Conservation (phyloP, 1,284 basidiomycete species). For the Irpex lacteus region DNA sequence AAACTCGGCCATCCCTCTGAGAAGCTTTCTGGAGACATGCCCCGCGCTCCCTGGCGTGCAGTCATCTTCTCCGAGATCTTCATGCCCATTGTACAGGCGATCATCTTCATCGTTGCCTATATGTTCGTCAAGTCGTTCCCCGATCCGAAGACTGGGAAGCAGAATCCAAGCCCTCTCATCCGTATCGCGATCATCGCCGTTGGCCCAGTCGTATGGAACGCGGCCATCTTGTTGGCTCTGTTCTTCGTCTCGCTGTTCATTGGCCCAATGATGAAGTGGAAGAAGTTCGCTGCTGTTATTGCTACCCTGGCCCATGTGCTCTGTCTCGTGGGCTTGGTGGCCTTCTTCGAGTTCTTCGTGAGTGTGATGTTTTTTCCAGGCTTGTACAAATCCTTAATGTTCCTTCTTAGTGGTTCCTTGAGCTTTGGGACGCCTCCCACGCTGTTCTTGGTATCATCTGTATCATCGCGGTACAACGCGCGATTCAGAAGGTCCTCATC, state of each 20-base stretch:
- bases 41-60: conserved; percentile 84
- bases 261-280: conserved; percentile 89
- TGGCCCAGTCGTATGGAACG: conserved; percentile 96
- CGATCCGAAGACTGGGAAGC: conserved; percentile 52
- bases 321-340: conserved; percentile 77
- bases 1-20: conserved; percentile 94
- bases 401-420: conserved; percentile 83
- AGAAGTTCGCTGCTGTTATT: conserved; percentile 87
- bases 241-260: conserved; percentile 93
- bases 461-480: conserved; percentile 85
- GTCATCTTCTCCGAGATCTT: conserved; percentile 87
- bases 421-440: conserved; percentile 94
- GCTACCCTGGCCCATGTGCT: conserved; percentile 85
- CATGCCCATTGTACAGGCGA: conserved; percentile 76
- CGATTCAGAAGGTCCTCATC: conserved; percentile 91
- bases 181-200: conserved; percentile 90
- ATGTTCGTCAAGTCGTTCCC: conserved; percentile 91
- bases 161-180: conserved; percentile 77
- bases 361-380: conserved; percentile 35
- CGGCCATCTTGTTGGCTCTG: conserved; percentile 78
- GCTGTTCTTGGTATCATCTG: conserved; percentile 87
- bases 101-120: conserved; percentile 83
- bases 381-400: conserved; percentile 14
- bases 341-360: conserved; percentile 94
- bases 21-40: conserved; percentile 89